Base-by-base conservation (phyloP, 1,139 yeast species). In the Suhomyces chickasaworum region DNA sequence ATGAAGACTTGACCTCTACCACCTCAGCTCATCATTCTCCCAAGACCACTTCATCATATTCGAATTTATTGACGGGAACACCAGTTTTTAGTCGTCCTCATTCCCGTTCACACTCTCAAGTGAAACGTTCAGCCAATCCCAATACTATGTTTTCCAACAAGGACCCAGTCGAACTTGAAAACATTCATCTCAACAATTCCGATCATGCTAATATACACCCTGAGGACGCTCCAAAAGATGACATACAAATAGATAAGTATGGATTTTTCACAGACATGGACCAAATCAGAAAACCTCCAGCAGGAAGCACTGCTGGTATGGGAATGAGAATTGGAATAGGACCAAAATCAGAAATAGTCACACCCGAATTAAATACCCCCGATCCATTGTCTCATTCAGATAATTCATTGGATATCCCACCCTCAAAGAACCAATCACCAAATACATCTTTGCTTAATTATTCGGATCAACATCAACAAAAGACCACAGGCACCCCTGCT, bases 161-260 rank as follows among this genome's bases (percentile, higher is more conserved):
- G 12, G 45, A 44, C 7, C 50, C 50, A 7, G 47, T 47, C 2
- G 50, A 47, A 25, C 33, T 47, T 33, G 50, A 47, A 20, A 36
- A 43, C 12, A 47, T 47, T 5, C 47, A 43, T 27, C n/a, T 21
- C 7, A 35, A 23, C 16, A 16, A 13, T 7, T 22, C 37, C 3
- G 21, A 23, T 2, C 38, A 12, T 7, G 30, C 13, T n/a, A n/a
- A n/a, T n/a, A n/a, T n/a, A n/a, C 2, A 21, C 10, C 13, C 17
- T 9, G 16, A n/a, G 6, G 30, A 15, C 5, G 9, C 40, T 12
- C 32, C 44, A 4, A 12, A 17, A 2, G 41, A 39, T 3, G 49
- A 47, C 53, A 56, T 50, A 48, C 59, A 54, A 30, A 71, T 80
- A 7, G 84, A 80, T 53, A 65, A 77, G 47, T 79, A 73, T 57